Evolutionary conservation across 2,329 filamentous ascomycete species (phyloP).

Genomic region (Dothistroma pini): DNA sequence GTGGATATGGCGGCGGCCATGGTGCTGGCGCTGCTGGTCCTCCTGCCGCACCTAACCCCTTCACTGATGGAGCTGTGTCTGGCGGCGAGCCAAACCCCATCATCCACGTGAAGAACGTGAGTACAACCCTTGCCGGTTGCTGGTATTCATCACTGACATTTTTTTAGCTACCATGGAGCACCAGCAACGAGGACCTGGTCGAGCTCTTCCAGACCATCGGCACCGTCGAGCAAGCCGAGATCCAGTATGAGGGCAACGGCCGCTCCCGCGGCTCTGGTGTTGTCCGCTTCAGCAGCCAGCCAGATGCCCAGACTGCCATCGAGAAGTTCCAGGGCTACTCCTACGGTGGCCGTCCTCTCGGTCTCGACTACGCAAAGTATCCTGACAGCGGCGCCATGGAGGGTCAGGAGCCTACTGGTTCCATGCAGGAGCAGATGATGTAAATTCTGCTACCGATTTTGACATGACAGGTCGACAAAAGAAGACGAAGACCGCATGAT

Average conservation of each 20-base stretch:
- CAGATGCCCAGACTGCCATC: constrained; percentile 89
- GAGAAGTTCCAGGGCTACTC: constrained; percentile 97
- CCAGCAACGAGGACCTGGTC: constrained; percentile 94
- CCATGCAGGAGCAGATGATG: constrained; percentile 99
- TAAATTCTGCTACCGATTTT: constrained; percentile 39
- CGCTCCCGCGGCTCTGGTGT: constrained; percentile 93
- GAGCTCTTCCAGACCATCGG: constrained; percentile 98
- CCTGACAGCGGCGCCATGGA: constrained; percentile 79
- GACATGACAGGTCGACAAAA: neutral
- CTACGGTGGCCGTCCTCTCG: constrained; percentile 91
- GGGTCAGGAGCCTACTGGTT: constrained; percentile 61
- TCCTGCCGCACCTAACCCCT: constrained; percentile 65
- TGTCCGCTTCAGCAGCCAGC: constrained; percentile 80
- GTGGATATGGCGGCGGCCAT: constrained; percentile 33
- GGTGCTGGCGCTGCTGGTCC: constrained; percentile 48
- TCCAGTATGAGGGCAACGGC: constrained; percentile 96
- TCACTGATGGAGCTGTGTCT: constrained; percentile 87
- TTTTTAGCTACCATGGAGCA: constrained; percentile 88
- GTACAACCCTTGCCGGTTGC: constrained; percentile 38
- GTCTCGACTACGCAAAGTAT: constrained; percentile 92
- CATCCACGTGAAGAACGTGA: constrained; percentile 96
- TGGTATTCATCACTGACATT: constrained; percentile 31
- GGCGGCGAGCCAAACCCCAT: constrained; percentile 77
- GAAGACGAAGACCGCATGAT: neutral
- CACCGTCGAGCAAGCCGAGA: constrained; percentile 97